Base-by-base conservation (phyloP, 2,329 filamentous ascomycete genomes). In the Colletotrichum abscissum region DNA sequence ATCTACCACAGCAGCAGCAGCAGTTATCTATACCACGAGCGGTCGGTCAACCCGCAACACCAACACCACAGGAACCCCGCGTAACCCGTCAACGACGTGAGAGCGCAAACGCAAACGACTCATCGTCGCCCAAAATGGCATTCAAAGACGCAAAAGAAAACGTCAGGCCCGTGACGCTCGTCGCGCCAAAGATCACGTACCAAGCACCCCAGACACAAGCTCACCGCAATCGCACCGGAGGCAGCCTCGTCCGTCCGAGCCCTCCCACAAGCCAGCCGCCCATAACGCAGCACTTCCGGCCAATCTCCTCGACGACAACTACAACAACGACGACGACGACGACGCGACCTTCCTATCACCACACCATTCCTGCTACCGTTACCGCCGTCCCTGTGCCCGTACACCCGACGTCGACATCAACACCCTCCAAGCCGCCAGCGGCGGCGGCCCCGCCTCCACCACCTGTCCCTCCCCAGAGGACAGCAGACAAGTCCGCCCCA, bases 101-200 rank as follows among this genome's bases (percentile, higher is more conserved):
- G 30, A 71, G 26, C 30, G 64, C 68, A 49, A 46, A 24, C 16
- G 64, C 68, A 49, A 46, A 24, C 16, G 73, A 73, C 14, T 42
- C 38, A 16, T 35, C 33, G 52, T 46, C 58, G 7, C 55, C 62
- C 12, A 55, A 67, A 65, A 68, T 63, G 42, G 66, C 65, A n/a
- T 46, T 52, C 30, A 74, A 68, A 12, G 75, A 76, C 24, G 67
- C 75, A 16, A 78, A 78, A 55, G 77, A 78, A 19, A 76, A 76
- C 57, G 67, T 78, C 28, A 81, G 81, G 4, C 79, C 79, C 8
- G 80, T 82, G 19, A 79, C 82, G 71, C 76, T 84, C 19, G 81
- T 84, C 72, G 81, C 82, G 16, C 83, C 83, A n/a, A 82, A 85
- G 69, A 83, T 83, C 64, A 82, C 81, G 38, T 84, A 85, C 69